Conservation (phyloP, 306 rosid genomes). For the Cucumis hystrix region DNA sequence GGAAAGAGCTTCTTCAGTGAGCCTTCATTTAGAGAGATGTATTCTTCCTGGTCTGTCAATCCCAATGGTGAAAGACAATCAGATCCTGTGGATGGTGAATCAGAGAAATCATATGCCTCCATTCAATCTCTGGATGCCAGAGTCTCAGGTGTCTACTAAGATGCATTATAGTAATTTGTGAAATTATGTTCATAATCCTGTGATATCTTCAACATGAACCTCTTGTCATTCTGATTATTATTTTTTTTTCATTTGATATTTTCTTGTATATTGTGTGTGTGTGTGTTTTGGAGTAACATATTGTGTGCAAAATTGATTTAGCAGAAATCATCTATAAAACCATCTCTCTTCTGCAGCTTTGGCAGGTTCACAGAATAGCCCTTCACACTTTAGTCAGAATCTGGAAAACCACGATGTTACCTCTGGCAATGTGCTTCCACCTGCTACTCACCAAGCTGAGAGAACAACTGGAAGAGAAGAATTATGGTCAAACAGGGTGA, state of each 20-base stretch:
- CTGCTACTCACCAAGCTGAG: conserved; percentile 44
- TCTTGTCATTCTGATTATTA: conserved; percentile 10
- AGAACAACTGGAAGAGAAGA: conserved; percentile 62
- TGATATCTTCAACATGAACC: background rate
- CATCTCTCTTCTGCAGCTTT: conserved; percentile 44
- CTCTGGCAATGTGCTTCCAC: conserved; percentile 48
- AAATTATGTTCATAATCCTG: background rate
- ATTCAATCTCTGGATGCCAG: conserved; percentile 48
- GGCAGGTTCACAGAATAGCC: conserved; percentile 69
- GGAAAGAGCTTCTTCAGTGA: conserved; percentile 90
- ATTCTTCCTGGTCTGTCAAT: conserved; percentile 42
- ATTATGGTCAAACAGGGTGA: conserved; percentile 74
- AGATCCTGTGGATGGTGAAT: conserved; percentile 53
- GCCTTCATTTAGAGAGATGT: conserved; percentile 52
- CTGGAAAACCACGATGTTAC: conserved; percentile 41
- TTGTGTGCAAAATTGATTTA: background rate
- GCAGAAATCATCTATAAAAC: background rate
- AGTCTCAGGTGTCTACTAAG: conserved; percentile 33
- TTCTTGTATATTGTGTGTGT: background rate
- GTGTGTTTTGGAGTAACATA: background rate
- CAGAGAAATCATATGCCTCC: conserved; percentile 44
- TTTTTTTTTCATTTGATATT: background rate
- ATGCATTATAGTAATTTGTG: conserved; percentile 9
- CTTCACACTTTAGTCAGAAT: conserved; percentile 61
- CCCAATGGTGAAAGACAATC: conserved; percentile 27